These are phyloP conservation scores for Phellinidium pouzarii DNA, from an alignment of 1,284 basidiomycete genomes.

Conservation along the genomic window DNA sequence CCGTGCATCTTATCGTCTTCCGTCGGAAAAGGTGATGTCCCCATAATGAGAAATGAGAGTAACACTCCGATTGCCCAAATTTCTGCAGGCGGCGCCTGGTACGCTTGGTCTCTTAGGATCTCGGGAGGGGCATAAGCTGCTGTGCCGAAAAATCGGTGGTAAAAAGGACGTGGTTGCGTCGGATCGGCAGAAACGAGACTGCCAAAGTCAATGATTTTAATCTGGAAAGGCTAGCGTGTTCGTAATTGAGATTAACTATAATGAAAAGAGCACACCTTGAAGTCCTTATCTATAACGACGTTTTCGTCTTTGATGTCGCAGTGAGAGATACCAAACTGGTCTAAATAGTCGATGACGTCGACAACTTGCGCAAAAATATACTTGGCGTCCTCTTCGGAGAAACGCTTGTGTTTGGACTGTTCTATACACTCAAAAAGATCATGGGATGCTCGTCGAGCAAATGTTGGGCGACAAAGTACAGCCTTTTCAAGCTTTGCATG, in stretches of 20 bases:
- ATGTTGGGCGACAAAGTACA: slow-evolving; percentile 32
- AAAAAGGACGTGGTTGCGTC: slow-evolving; percentile 54
- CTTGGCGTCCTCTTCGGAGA: slow-evolving; percentile 74
- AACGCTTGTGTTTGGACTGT: slow-evolving; percentile 68
- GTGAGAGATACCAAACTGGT: slow-evolving; percentile 74
- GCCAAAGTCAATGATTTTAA: slow-evolving; percentile 93
- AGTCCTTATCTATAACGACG: slow-evolving; percentile 71
- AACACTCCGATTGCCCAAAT: slow-evolving; percentile 49
- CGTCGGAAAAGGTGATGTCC: slow-evolving; percentile 41
- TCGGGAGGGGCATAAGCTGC: slow-evolving; percentile 78
- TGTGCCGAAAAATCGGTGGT: slow-evolving; percentile 75
- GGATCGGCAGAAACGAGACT: slow-evolving; percentile 77
- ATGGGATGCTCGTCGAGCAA: slow-evolving; percentile 72
- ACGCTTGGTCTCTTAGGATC: slow-evolving; percentile 66
- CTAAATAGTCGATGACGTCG: slow-evolving; percentile 76
- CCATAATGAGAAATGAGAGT: slow-evolving; percentile 41
- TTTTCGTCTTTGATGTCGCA: slow-evolving; percentile 96
- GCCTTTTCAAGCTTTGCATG: neutral
- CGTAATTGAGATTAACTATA: slow-evolving; percentile 3
- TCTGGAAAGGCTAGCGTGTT: slow-evolving; percentile 42
- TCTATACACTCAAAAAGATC: slow-evolving; percentile 94
- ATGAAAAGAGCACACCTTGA: slow-evolving; percentile 42
- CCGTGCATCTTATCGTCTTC: slow-evolving; percentile 33
- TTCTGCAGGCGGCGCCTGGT: slow-evolving; percentile 40
- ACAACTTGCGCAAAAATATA: slow-evolving; percentile 86